These are phyloP conservation scores for Mortierella sp. DNA, from an alignment of 371 early-diverging fungal species.

Conservation along the genomic window DNA sequence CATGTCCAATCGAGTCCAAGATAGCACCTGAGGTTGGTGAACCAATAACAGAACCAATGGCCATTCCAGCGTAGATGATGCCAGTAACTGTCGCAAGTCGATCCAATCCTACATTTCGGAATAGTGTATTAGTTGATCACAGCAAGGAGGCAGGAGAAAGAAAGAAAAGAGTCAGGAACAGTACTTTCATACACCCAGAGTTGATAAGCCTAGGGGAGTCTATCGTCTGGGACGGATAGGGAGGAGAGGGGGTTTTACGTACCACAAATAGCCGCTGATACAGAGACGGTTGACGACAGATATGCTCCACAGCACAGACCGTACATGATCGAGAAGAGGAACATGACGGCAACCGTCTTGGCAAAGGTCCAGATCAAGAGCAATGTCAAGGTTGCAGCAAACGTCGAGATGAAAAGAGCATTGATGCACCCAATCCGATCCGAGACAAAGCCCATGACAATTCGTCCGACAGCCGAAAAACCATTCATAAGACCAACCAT, in stretches of 20 bases:
- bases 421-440: conserved; percentile 75
- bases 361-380: conserved; percentile 74
- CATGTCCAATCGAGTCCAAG: conserved; percentile 46
- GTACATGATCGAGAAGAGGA: conserved; percentile 62
- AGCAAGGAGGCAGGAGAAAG: too few species aligned
- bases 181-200: too few species aligned
- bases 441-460: conserved; percentile 69
- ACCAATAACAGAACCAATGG: conserved; percentile 58
- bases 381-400: conserved; percentile 59
- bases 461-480: conserved; percentile 71
- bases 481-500: conserved; percentile 66
- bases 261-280: conserved; percentile 55
- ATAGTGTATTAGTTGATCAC: too few species aligned
- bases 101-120: conserved; percentile 22
- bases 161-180: too few species aligned
- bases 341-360: conserved; percentile 55
- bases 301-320: conserved; percentile 68
- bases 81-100: conserved; percentile 57
- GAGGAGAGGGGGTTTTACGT: too few species aligned
- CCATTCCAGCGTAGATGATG: conserved; percentile 55
- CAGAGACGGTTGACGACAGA: conserved; percentile 58
- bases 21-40: conserved; percentile 70
- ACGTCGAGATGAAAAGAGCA: conserved; percentile 56
- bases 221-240: too few species aligned
- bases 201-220: too few species aligned